Percentiles rank a stretch among this genome's conserved stretches.
Evolutionary conservation across 2,329 filamentous ascomycete species (phyloP).

Genomic region (Aspergillus aculeatus): DNA sequence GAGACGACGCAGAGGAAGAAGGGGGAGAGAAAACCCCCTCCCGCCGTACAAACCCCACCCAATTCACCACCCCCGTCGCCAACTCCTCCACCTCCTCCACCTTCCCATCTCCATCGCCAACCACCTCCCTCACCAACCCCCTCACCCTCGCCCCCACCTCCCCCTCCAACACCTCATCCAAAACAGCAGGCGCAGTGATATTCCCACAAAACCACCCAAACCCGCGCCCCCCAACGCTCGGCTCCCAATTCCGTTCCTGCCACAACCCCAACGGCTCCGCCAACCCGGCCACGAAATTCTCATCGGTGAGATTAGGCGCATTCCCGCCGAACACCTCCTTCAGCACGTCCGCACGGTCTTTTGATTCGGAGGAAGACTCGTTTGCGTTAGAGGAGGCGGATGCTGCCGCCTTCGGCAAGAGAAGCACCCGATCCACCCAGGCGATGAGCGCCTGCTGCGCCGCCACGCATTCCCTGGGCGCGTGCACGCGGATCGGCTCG

Average conservation of each 20-base stretch:
- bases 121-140: background rate
- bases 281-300: conserved; percentile 24
- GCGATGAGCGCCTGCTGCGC: conserved; percentile 62
- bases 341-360: conserved; percentile 28
- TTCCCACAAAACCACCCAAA: conserved; percentile 58
- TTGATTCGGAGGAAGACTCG: too few relatives aligned
- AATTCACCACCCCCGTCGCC: background rate
- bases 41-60: background rate
- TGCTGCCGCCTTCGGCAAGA: too few relatives aligned
- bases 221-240: conserved; percentile 47
- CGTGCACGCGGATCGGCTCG: conserved; percentile 58
- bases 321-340: conserved; percentile 55
- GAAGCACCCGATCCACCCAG: conserved; percentile 59
- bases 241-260: conserved; percentile 62
- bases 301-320: conserved; percentile 13
- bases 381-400: too few relatives aligned
- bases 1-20: too few relatives aligned
- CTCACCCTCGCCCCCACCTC: background rate
- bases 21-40: background rate
- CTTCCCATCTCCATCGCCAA: background rate
- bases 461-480: conserved; percentile 61
- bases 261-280: conserved; percentile 52
- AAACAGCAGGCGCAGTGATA: conserved; percentile 45
- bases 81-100: background rate
- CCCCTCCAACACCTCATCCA: background rate